A percentile compares a stretch with the other conserved stretches of the same genome.
phyloP scores from a whole-genome alignment of 352 stramenopile species.

The Phytophthora litchii region DNA sequence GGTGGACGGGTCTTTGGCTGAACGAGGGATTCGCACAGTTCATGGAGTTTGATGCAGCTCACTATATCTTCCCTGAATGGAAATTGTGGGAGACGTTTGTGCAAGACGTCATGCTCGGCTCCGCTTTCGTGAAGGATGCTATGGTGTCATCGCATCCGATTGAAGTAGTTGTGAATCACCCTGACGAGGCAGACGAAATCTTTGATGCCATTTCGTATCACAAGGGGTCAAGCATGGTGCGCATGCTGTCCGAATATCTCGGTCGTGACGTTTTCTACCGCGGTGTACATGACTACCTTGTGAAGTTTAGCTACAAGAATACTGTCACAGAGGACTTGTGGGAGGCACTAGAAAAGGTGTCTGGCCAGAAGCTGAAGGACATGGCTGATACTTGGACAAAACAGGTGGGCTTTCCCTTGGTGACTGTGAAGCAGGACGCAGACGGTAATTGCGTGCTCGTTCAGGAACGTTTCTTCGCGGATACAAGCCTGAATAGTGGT shows the following conservation, averaged over 20 bases:
- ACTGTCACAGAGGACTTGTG: conserved; percentile 96
- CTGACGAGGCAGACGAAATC: conserved; percentile 96
- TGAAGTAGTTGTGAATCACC: conserved; percentile 93
- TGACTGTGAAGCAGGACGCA: conserved; percentile 76
- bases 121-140: conserved; percentile 93
- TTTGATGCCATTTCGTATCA: conserved; percentile 98
- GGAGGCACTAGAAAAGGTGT: conserved; percentile 91
- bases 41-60: conserved; percentile 95
- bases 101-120: conserved; percentile 62
- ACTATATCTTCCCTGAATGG: conserved; percentile 94
- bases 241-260: conserved; percentile 78
- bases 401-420: conserved; percentile 94
- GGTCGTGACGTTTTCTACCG: conserved; percentile 71
- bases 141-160: conserved; percentile 93
- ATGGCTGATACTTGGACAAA: conserved; percentile 96
- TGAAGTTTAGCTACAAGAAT: conserved; percentile 94
- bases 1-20: conserved; percentile 95
- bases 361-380: conserved; percentile 87
- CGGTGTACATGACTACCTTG: conserved; percentile 95
- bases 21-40: conserved; percentile 98
- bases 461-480: conserved; percentile 94
- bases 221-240: conserved; percentile 87
- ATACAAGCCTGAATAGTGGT: conserved; percentile 71
- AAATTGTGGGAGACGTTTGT: conserved; percentile 97
- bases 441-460: conserved; percentile 76